Evolutionary conservation across 306 rosid species (phyloP).

Genomic region (Canavalia gladiata): DNA sequence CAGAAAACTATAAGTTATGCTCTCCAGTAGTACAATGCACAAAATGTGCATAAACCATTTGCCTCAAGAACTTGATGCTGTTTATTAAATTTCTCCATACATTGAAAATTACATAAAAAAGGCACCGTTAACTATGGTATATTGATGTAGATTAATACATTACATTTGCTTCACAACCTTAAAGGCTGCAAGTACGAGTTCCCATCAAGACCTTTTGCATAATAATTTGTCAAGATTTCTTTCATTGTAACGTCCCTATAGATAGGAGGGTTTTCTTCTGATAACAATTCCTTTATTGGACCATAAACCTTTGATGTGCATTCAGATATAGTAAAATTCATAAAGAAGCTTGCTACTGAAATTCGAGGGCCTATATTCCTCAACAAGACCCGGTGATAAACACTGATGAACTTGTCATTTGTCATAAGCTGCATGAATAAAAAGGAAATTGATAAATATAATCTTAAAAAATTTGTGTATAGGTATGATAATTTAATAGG

Average conservation of each 20-base stretch:
- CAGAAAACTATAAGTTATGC: background rate
- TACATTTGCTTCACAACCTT: slow-evolving; percentile 12
- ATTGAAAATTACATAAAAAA: background rate
- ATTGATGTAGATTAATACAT: background rate
- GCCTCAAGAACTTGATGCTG: background rate
- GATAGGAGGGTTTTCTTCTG: slow-evolving; percentile 55
- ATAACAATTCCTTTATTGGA: slow-evolving; percentile 63
- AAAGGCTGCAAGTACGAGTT: slow-evolving; percentile 39
- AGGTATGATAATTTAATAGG: background rate
- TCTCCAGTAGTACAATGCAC: background rate
- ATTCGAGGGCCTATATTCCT: slow-evolving; percentile 49
- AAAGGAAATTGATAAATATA: background rate
- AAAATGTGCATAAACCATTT: background rate
- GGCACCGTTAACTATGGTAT: background rate
- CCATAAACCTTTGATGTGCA: slow-evolving; percentile 38
- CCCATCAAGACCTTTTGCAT: slow-evolving; percentile 46
- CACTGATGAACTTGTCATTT: slow-evolving; percentile 55
- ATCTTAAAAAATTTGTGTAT: background rate
- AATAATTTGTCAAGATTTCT: slow-evolving; percentile 33
- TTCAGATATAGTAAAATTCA: background rate
- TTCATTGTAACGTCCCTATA: slow-evolving; percentile 44
- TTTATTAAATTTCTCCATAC: background rate
- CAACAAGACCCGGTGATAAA: slow-evolving; percentile 51
- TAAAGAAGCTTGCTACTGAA: slow-evolving; percentile 42
- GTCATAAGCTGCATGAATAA: slow-evolving; percentile 44